Base-by-base conservation (phyloP, 2,329 filamentous ascomycete species). In the Arthrobotrys iridis region DNA sequence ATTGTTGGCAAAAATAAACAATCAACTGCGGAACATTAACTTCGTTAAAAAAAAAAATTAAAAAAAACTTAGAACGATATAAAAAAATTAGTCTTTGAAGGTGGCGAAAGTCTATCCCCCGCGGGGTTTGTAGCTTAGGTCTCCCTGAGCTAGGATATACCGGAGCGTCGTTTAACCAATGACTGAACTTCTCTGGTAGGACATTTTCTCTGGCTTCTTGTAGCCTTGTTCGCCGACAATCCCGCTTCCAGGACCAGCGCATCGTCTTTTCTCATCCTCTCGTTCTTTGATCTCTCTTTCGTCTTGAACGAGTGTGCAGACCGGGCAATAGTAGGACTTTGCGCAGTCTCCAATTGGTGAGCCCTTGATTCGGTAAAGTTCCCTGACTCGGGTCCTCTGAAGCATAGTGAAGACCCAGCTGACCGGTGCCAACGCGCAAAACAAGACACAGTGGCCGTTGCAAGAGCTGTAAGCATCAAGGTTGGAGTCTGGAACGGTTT, bases 361-460 rank as follows among this genome's bases (percentile, higher is more conserved):
- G 13, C 79, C 79, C 22, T 78, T 71, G 15, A 79, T 77, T 30
- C 78, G 76, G 71, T 80, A 80, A 28, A 78, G 74, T 18, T 79
- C 78, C 10, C 79, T 76, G 45, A 80, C 75, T 15, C 78, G 73
- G 8, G 77, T 77, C 35, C 79, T 76, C 58, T 80, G 79, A n/a
- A 80, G 60, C 65, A 78, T 78, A 24, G 79, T 79, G 22, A 80
- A 79, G 13, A 80, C 63, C 78, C 78, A 80, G 60, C 77, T 71
- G 73, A 79, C 73, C 0, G 79, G 79, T 3, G 75, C 45, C 2
- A 79, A 64, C 1, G 72, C 75, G 40, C 79, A 80, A 33, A 78
- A 80, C 11, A 77, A 41, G 13, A 75, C 73, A 41, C 79, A 80
- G 55, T 79, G 78, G 1, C 73, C 64, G 59, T 80, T 80, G 37